Evolutionary conservation across 2,329 filamentous ascomycete species (phyloP).

Genomic region (Sclerotinia glacialis): DNA sequence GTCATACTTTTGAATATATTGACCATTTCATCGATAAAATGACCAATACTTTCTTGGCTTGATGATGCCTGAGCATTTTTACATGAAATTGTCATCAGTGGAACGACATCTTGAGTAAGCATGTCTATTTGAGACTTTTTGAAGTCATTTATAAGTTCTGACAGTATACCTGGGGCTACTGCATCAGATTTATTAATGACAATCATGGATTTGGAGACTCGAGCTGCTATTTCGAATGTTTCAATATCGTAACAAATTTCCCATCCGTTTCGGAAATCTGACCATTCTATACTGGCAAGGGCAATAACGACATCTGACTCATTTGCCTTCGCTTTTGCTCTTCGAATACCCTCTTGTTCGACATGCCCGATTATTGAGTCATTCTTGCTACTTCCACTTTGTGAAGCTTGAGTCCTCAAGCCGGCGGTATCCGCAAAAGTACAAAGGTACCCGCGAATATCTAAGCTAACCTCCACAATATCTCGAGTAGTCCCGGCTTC

Average conservation of each 20-base stretch:
- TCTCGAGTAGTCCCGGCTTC: conserved; percentile 94
- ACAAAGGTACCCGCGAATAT: conserved; percentile 85
- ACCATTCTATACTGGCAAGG: conserved; percentile 67
- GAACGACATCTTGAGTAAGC: conserved; percentile 38
- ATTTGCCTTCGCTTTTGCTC: conserved; percentile 75
- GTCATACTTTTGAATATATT: conserved; percentile 69
- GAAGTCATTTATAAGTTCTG: conserved; percentile 45
- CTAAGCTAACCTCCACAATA: conserved; percentile 86
- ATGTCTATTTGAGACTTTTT: conserved; percentile 36
- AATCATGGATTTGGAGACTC: conserved; percentile 50
- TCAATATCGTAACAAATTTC: conserved; percentile 55
- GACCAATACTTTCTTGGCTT: conserved; percentile 52
- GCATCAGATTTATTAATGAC: conserved; percentile 63
- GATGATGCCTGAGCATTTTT: conserved; percentile 48
- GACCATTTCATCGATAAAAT: conserved; percentile 57
- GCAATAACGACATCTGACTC: conserved; percentile 84
- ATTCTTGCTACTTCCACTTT: conserved; percentile 12
- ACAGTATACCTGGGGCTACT: conserved; percentile 41
- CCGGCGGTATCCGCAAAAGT: conserved; percentile 96
- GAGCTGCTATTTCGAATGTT: conserved; percentile 52
- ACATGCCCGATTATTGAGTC: conserved; percentile 62
- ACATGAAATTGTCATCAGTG: conserved; percentile 70
- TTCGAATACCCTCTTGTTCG: conserved; percentile 85
- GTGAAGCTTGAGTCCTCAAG: conserved; percentile 54
- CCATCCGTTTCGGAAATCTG: conserved; percentile 39